Conservation (phyloP, 208 protist species). For the Leishmania lainsoni region DNA sequence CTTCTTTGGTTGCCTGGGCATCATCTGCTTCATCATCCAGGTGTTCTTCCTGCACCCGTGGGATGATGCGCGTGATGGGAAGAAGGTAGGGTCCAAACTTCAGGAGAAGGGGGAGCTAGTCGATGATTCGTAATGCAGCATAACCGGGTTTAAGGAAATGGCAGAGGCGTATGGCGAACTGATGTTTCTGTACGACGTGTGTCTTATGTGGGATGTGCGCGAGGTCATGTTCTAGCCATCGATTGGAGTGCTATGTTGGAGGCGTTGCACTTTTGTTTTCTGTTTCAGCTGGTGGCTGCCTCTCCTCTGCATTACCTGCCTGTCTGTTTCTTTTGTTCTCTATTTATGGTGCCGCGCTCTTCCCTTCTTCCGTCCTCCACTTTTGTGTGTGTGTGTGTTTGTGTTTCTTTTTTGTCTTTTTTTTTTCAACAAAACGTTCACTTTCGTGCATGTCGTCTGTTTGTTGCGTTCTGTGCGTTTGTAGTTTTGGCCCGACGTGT, state of each 20-base stretch:
- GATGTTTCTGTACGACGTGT: too few species aligned
- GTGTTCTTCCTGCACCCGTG: constrained; percentile 80
- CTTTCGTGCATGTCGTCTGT: constrained; percentile 10
- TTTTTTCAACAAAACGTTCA: constrained; percentile 15
- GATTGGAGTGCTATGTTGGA: too few species aligned
- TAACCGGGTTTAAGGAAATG: too few species aligned
- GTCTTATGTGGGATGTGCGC: too few species aligned
- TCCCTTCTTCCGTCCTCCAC: background rate
- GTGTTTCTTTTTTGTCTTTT: background rate
- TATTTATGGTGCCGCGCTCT: background rate
- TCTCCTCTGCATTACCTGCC: background rate
- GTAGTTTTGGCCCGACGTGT: too few species aligned
- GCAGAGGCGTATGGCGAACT: too few species aligned
- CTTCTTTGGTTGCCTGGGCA: constrained; percentile 74
- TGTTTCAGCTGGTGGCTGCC: background rate
- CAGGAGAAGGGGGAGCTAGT: too few species aligned
- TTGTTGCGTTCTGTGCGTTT: constrained; percentile 3
- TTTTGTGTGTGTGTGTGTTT: background rate
- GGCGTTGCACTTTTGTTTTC: background rate
- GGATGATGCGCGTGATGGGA: constrained; percentile 32
- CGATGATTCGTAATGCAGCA: too few species aligned
- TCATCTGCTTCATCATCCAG: constrained; percentile 77
- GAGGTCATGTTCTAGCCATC: too few species aligned
- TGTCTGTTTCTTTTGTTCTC: background rate
- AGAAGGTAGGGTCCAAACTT: background rate